Percentiles rank a stretch among this genome's conserved stretches.
phyloP scores from a whole-genome alignment of 441 rosid species.

The Euphorbia corollata region DNA sequence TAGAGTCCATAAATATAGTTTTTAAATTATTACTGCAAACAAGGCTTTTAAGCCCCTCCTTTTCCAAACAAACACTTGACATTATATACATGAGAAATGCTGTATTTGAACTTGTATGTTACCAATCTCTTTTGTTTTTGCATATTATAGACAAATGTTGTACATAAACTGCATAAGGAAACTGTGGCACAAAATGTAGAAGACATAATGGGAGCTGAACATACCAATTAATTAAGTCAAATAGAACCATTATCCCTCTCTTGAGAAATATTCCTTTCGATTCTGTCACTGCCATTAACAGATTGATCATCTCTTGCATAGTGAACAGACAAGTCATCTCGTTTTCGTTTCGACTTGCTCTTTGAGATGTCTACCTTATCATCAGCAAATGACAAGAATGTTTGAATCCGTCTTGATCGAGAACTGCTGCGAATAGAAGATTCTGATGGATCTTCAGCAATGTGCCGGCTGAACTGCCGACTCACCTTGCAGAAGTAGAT shows the following conservation, averaged over 20 bases:
- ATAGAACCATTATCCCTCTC: constrained; percentile 13
- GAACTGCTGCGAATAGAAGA: constrained; percentile 28
- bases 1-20: background rate
- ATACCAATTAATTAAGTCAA: constrained; percentile 27
- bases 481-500: constrained; percentile 45
- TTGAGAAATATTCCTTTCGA: constrained; percentile 6
- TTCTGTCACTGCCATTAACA: constrained; percentile 18
- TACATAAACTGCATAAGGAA: background rate
- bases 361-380: constrained; percentile 38
- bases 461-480: constrained; percentile 40
- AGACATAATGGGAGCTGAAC: background rate
- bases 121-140: background rate
- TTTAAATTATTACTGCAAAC: too few relatives aligned
- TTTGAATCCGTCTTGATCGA: constrained; percentile 40
- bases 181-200: background rate
- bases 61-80: too few relatives aligned
- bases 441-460: constrained; percentile 28
- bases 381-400: constrained; percentile 56
- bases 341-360: constrained; percentile 52
- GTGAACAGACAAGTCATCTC: constrained; percentile 27
- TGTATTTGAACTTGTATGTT: background rate
- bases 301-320: constrained; percentile 16
- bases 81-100: background rate
- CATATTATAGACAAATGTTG: background rate
- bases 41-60: too few relatives aligned